Evolutionary conservation across 257 asterid genomes (phyloP), one percentile per base, ranked within the genome.

Genomic region (Prunella vulgaris): DNA sequence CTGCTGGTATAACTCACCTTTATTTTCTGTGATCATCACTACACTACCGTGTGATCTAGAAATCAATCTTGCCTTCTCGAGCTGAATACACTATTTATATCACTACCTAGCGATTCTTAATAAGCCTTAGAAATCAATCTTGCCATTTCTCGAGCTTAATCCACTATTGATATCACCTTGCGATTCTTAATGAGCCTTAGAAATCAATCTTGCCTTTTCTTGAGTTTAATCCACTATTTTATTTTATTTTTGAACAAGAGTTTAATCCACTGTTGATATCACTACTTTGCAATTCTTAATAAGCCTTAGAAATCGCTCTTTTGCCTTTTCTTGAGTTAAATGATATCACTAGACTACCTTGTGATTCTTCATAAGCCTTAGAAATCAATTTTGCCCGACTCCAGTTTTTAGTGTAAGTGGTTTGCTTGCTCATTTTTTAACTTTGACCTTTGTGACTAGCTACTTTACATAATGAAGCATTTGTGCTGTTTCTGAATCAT

Each of bases 391-490:
- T 14, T 49, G 68, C 32, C 17, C 25, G 30, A 42, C 67, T 28
- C 66, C 33, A 63, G 5, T 30, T 3, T 30, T 10, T 24, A 30
- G 4, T 20, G 61, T 21, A 35, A 69, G 51, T 69, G 46, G 38
- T 58, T 6, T 49, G 57, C 74, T 57, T 5, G 18, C 18, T 42
- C 62, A 7, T 62, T 37, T 72, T 42, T 63, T 60, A 32, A 27
- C 12, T 49, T 37, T 37, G 4, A 44, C 64, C 18, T 52, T 15
- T 28, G n/a, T 30, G 49, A 30, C 17, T 28, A 49, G 44, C 63
- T 71, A 67, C 64, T 46, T 49, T 54, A 61, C 21, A 70, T 51
- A 51, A 25, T 28, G 40, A 60, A 58, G 51, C 71, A 49, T 25
- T 42, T 53, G 5, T 64, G 66, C 70, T 40, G 53, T 60, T 62